These are phyloP conservation scores for Ampelomyces quisqualis DNA, from an alignment of 2,329 filamentous ascomycete species.

Conservation along the genomic window DNA sequence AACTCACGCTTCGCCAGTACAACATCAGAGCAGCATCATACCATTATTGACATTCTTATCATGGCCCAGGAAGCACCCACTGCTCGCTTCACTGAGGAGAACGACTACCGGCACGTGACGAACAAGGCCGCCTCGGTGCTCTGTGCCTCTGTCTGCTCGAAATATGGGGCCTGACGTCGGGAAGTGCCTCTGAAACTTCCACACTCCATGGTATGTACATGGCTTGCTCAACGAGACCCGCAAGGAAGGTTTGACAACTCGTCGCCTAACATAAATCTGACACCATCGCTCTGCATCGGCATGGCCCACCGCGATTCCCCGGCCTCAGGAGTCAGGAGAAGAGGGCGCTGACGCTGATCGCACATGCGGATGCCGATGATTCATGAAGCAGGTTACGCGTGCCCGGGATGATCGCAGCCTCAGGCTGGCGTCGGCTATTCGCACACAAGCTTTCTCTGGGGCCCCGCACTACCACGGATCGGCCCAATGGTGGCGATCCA, in stretches of 20 bases:
- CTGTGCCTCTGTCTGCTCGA: background rate
- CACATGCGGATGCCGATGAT: background rate
- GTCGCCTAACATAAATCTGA: slow-evolving; percentile 15
- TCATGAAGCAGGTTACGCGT: slow-evolving; percentile 16
- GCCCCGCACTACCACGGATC: slow-evolving; percentile 23
- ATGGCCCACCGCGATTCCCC: slow-evolving; percentile 2
- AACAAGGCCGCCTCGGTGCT: too few species aligned
- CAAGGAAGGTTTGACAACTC: slow-evolving; percentile 15
- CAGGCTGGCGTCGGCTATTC: slow-evolving; percentile 13
- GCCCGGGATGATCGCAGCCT: slow-evolving; percentile 9
- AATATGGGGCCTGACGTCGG: slow-evolving; percentile 6
- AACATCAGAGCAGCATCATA: slow-evolving; percentile 9
- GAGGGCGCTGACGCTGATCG: slow-evolving; percentile 11
- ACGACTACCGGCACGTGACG: too few species aligned
- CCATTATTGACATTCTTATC: slow-evolving; percentile 4
- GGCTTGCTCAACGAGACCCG: slow-evolving; percentile 14
- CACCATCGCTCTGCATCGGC: slow-evolving; percentile 3
- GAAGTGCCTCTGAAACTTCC: slow-evolving; percentile 8
- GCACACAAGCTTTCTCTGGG: slow-evolving; percentile 25
- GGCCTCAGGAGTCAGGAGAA: slow-evolving; percentile 8
- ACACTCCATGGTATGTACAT: slow-evolving; percentile 5
- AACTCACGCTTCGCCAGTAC: slow-evolving; percentile 10
- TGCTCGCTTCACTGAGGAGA: too few species aligned
- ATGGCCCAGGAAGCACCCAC: too few species aligned
- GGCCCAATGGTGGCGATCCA: slow-evolving; percentile 19